Evolutionary conservation across 352 stramenopile genomes (phyloP).

Genomic region (Aphanomyces cochlioides): DNA sequence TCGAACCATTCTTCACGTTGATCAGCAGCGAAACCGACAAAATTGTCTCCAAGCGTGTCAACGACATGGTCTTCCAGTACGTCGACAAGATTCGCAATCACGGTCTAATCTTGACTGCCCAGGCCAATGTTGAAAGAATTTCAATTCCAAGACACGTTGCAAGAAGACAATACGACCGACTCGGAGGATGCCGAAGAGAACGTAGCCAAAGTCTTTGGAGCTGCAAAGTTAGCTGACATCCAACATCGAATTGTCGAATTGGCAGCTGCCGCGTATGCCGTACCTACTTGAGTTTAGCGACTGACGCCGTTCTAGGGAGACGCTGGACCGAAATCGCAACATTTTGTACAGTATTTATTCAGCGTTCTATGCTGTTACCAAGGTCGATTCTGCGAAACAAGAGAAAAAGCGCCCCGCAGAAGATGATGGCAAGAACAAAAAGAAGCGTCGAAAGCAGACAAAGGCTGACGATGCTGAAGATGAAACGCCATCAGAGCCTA

Average conservation of each 20-base stretch:
- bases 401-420: slow-evolving; percentile 31
- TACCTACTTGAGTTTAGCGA: background rate
- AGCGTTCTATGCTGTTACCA: slow-evolving; percentile 63
- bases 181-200: slow-evolving; percentile 48
- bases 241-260: slow-evolving; percentile 80
- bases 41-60: slow-evolving; percentile 73
- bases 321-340: slow-evolving; percentile 70
- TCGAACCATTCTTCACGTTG: slow-evolving; percentile 80
- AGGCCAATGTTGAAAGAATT: slow-evolving; percentile 60
- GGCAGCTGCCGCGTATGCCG: slow-evolving; percentile 59
- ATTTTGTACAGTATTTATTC: slow-evolving; percentile 75
- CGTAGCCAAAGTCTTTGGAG: slow-evolving; percentile 57
- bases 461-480: background rate
- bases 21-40: slow-evolving; percentile 76
- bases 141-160: slow-evolving; percentile 55
- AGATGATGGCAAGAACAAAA: slow-evolving; percentile 33
- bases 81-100: background rate
- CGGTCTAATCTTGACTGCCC: background rate
- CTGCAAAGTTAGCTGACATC: slow-evolving; percentile 56
- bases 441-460: slow-evolving; percentile 27
- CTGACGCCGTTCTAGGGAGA: slow-evolving; percentile 38
- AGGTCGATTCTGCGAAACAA: slow-evolving; percentile 55
- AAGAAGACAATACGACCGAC: slow-evolving; percentile 37
- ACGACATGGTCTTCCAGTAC: slow-evolving; percentile 63
- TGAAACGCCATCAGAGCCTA: background rate